Evolutionary conservation across 2,329 filamentous ascomycete species (phyloP), one percentile per base, ranked within the genome.

Genomic region (Emmonsia crescens): DNA sequence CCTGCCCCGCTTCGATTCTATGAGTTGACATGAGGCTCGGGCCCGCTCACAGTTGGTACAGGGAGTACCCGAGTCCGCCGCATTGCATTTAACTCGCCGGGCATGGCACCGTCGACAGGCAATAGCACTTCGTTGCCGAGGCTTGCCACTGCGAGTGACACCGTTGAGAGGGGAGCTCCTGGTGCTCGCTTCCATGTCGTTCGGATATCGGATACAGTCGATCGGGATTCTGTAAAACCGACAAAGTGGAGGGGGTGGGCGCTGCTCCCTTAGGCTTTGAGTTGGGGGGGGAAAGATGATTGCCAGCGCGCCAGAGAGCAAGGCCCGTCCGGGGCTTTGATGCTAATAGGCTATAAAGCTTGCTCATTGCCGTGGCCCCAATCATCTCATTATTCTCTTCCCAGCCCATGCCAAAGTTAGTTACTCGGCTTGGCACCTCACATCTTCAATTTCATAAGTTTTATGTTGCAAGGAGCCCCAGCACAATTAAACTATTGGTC

Each of bases 101-200:
- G 38, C 16, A 58, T 58, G 56, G 21, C 56, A 58, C 21, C 56
- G 56, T 21, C 40, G 56, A 33, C 56, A 58, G 19, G 56, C 56
- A 33, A 58, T 58, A 10, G 56, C 56, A 19, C 56, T 58, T 36
- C 56, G 56, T 40, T 58, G 56, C 56, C 56, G 56, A 33, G 56
- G 56, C 24, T 58, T 58, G 56, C 56, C 56, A 19, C 56, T 58
- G n/a, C 56, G 56, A 12, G 56, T 58, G 42, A 58, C 56, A 6
- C 40, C 56, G 56, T 44, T 48, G 38, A 27, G 38, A 48, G 38
- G 36, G 10, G 56, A 40, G 16, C 56, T 58, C 31, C 27, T 9
- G 21, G 36, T n/a, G 40, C 29, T 33, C 24, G 24, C 27, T 58
- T 58, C 56, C 56, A 58, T 58, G 21, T 31, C n/a, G 42, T 44